These are phyloP conservation scores for Epicoccum sorghinum DNA, from an alignment of 2,329 filamentous ascomycete genomes.

Conservation along the genomic window DNA sequence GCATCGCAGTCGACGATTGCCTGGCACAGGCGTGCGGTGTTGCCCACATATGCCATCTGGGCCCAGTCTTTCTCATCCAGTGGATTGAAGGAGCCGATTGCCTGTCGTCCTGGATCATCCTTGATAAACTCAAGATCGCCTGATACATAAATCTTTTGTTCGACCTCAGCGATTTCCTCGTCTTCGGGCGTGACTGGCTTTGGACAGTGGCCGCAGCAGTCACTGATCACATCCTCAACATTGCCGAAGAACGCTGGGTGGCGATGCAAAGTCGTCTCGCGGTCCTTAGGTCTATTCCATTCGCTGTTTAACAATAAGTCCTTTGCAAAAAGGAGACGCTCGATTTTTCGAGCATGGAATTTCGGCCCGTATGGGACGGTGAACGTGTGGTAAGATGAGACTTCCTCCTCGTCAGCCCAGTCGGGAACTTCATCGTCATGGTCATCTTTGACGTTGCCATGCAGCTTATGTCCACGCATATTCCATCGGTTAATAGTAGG, in stretches of 20 bases:
- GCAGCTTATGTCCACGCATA: conserved; percentile 47
- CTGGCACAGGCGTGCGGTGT: conserved; percentile 77
- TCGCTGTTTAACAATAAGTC: conserved; percentile 82
- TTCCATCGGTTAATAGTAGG: conserved; percentile 58
- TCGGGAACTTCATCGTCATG: conserved; percentile 84
- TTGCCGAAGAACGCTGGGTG: conserved; percentile 86
- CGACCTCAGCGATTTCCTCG: conserved; percentile 71
- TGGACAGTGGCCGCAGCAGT: conserved; percentile 84
- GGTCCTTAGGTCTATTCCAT: conserved; percentile 79
- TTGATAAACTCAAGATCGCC: conserved; percentile 76
- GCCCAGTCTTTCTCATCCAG: conserved; percentile 85
- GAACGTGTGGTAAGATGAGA: conserved; percentile 74
- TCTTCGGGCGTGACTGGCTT: conserved; percentile 72
- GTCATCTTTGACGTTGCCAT: conserved; percentile 76
- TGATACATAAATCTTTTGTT: conserved; percentile 76
- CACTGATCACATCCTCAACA: conserved; percentile 71
- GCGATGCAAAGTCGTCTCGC: conserved; percentile 78
- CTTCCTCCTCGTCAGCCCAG: conserved; percentile 77
- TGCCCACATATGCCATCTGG: conserved; percentile 87
- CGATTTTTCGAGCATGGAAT: conserved; percentile 69
- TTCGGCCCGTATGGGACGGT: conserved; percentile 69
- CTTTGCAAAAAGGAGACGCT: conserved; percentile 80
- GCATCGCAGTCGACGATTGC: conserved; percentile 78
- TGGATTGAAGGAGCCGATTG: conserved; percentile 76
- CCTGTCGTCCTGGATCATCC: conserved; percentile 81